Percentiles rank a stretch among this genome's conserved stretches.
Evolutionary conservation across 176 grass and related monocot genomes (phyloP).

Genomic region (Puccinellia tenuiflora): DNA sequence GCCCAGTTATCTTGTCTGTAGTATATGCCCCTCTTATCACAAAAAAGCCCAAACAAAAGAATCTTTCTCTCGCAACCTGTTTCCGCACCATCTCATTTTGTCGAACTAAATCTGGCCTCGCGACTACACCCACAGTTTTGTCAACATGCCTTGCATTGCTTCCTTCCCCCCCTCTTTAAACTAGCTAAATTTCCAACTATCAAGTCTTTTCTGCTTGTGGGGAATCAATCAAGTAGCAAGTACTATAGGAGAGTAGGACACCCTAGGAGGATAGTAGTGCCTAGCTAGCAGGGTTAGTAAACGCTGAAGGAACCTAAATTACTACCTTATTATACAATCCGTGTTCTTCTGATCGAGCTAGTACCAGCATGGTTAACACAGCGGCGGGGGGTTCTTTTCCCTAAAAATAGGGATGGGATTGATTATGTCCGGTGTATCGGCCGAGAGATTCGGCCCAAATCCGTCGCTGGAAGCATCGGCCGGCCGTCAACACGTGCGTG

Average conservation of each 20-base stretch:
- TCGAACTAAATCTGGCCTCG: constrained; percentile 3
- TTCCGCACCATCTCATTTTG: neutral
- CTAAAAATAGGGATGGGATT: neutral
- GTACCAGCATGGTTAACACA: neutral
- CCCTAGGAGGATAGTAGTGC: too few species aligned
- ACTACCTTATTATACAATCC: neutral
- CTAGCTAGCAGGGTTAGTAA: too few species aligned
- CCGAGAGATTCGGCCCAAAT: neutral
- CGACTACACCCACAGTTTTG: neutral
- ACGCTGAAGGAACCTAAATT: neutral
- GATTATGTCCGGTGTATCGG: neutral
- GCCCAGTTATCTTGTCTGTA: neutral
- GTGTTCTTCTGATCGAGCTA: neutral
- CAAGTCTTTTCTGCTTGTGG: too few species aligned
- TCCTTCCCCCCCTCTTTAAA: neutral
- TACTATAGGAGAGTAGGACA: too few species aligned
- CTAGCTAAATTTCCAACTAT: neutral
- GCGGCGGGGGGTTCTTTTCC: neutral
- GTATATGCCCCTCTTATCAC: neutral
- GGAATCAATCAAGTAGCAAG: too few species aligned
- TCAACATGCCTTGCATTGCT: neutral
- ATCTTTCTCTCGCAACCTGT: neutral
- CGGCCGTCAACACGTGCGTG: constrained; percentile 23
- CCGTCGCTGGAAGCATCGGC: neutral
- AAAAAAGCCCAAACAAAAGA: neutral